Percentiles rank a stretch among this genome's conserved stretches.
Evolutionary conservation across 2,329 filamentous ascomycete species (phyloP).

Genomic region (Pseudocercospora pini-densiflorae): DNA sequence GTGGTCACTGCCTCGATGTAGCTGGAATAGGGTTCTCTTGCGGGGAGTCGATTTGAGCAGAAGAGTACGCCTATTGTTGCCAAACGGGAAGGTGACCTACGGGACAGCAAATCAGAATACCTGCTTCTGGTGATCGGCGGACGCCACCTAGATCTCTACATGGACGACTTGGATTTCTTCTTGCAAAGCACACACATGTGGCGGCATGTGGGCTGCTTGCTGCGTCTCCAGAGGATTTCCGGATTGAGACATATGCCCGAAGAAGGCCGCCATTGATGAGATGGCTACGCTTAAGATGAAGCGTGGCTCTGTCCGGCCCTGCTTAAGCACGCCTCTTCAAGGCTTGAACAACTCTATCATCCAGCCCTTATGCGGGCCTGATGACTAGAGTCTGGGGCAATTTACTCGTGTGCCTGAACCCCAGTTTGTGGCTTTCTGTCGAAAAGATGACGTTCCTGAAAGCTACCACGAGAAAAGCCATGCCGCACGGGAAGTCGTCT

Average conservation of each 20-base stretch:
- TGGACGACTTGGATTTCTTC: not conserved
- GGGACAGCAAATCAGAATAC: not conserved
- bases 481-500: not conserved
- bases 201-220: not conserved
- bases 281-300: not conserved
- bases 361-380: not conserved
- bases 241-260: not conserved
- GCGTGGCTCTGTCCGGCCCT: not conserved
- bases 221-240: not conserved
- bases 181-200: not conserved
- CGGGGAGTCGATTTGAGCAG: not conserved
- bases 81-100: not conserved
- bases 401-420: not conserved
- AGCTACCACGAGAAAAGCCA: not conserved
- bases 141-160: not conserved
- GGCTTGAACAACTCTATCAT: not conserved
- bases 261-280: not conserved
- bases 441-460: not conserved
- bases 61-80: not conserved
- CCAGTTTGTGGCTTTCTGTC: not conserved
- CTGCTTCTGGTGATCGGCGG: not conserved
- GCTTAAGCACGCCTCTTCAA: not conserved
- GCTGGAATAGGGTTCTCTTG: not conserved
- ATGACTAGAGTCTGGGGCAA: not conserved
- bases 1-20: conserved; percentile 3